Percentiles rank a stretch among this genome's conserved stretches.
phyloP scores from a whole-genome alignment of 2,329 filamentous ascomycete genomes.

The Colletotrichum sp. region DNA sequence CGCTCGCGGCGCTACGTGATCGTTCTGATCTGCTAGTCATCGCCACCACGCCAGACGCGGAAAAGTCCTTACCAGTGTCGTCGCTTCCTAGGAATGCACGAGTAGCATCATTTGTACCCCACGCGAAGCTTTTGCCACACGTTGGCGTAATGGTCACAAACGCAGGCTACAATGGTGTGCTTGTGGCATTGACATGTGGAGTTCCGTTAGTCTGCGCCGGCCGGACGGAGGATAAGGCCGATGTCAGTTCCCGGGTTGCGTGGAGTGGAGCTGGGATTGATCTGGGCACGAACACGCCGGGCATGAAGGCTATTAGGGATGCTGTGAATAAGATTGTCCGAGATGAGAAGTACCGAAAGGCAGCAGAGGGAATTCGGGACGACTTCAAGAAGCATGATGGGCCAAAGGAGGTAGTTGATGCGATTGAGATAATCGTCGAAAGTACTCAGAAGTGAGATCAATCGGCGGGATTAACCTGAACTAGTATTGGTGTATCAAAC shows the following conservation, averaged over 20 bases:
- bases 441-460: too few relatives aligned
- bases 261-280: conserved; percentile 27
- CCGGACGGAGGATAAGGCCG: conserved; percentile 29
- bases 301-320: neutral
- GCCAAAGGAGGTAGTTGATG: neutral
- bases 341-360: neutral
- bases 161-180: conserved; percentile 24
- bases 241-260: conserved; percentile 29
- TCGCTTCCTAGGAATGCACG: neutral
- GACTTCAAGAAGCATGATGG: neutral
- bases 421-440: too few relatives aligned
- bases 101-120: conserved; percentile 19
- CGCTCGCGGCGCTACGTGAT: conserved; percentile 14
- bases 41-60: neutral
- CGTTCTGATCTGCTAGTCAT: neutral
- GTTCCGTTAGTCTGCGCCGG: conserved; percentile 27
- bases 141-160: conserved; percentile 32
- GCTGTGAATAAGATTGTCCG: neutral
- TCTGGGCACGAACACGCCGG: conserved; percentile 17
- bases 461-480: too few relatives aligned
- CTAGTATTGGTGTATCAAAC: too few relatives aligned
- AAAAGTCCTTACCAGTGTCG: neutral
- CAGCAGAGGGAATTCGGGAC: neutral
- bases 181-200: conserved; percentile 23
- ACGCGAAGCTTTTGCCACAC: conserved; percentile 24